Evolutionary conservation across 1,139 yeast genomes (phyloP), one percentile per base, ranked within the genome.

Genomic region (Geotrichum australiense): DNA sequence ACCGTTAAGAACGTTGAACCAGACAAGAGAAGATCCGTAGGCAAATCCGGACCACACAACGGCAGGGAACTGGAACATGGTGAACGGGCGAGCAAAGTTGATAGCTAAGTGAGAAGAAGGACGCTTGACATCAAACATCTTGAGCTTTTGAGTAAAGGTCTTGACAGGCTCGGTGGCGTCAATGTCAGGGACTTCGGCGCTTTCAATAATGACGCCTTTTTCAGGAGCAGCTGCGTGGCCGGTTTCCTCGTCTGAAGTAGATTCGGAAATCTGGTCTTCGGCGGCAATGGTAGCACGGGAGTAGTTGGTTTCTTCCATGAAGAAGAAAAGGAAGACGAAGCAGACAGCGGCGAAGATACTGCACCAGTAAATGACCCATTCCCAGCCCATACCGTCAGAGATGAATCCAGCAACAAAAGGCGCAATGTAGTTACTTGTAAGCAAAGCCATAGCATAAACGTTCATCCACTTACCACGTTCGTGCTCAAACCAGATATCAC

Each of bases 301-400:
- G 53, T 79, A 83, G 39, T 72, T 74, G 1, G 94, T 80, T 56
- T 84, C 93, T 56, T 81, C 91, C 54, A 81, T 76, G 28, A 71
- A 65, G 48, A 80, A 69, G 11, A 79, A 47, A 37, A 78, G 63
- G 14, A 79, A 71, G 2, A 76, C 46, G 36, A 83, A 63, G 27
- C 79, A 64, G 6, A 62, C 74, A 23, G 77, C 86, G 19, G 78
- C 70, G 35, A 81, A 71, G 44, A 83, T 78, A 28, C 80, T 86
- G 29, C 83, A 84, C 69, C 76, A 65, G 80, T 85, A 81, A 27
- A 89, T 87, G 20, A 82, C 87, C 91, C 93, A 83, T 51, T 85
- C 69, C 62, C 82, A 83, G 5, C 74, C 69, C 45, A 71, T 69
- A 42, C 70, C 60, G 37, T 73, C 66, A 12, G 78, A 68, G 52